These are phyloP conservation scores for Calycina marina DNA, from an alignment of 2,329 filamentous ascomycete species.

Conservation along the genomic window DNA sequence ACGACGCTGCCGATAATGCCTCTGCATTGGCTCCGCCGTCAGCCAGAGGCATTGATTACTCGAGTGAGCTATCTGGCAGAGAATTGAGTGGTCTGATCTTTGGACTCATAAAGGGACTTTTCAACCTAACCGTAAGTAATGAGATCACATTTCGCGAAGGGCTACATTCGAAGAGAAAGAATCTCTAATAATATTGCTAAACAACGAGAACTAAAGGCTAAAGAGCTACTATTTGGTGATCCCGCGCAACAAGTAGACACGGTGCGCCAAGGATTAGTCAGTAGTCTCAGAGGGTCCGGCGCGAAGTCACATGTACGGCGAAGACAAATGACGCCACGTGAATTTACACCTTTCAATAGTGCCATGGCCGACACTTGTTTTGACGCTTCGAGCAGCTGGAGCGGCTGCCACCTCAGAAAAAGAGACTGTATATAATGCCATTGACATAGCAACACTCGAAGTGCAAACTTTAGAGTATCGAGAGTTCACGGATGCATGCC, in stretches of 20 bases:
- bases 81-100: conserved; percentile 29
- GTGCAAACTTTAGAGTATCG: conserved; percentile 47
- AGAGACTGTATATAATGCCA: conserved; percentile 34
- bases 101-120: conserved; percentile 32
- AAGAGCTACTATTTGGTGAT: no score
- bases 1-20: conserved; percentile 35
- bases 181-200: no score
- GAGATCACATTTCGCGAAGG: no score
- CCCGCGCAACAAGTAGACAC: no score
- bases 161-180: no score
- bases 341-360: conserved; percentile 38
- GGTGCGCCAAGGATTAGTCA: no score
- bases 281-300: no score
- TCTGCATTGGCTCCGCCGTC: conserved; percentile 32
- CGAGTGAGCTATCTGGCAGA: conserved; percentile 19
- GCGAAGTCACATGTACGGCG: no score
- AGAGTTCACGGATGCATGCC: conserved; percentile 38
- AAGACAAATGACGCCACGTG: no score
- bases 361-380: conserved; percentile 34
- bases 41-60: conserved; percentile 31
- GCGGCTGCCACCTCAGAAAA: conserved; percentile 35
- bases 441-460: conserved; percentile 34
- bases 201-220: no score
- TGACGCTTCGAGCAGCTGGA: conserved; percentile 30
- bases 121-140: conserved; percentile 33